These are phyloP conservation scores for Talaromyces verruculosus DNA, from an alignment of 2,329 filamentous ascomycete genomes.

Conservation along the genomic window DNA sequence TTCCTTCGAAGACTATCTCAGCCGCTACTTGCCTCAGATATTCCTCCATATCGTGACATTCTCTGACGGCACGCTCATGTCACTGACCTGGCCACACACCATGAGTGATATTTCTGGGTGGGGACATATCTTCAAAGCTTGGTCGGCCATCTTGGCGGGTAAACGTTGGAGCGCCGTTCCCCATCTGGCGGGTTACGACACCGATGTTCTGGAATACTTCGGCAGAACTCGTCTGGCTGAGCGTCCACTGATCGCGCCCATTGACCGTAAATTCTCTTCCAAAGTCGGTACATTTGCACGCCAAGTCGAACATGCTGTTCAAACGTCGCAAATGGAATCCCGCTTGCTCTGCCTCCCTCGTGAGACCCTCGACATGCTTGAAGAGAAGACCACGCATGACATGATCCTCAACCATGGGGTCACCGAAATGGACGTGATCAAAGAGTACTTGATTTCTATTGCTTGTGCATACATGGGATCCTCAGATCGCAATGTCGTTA, in stretches of 20 bases:
- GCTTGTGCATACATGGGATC: neutral
- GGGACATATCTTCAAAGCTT: slow-evolving; percentile 1
- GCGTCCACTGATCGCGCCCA: neutral
- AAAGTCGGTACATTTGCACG: neutral
- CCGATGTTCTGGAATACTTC: neutral
- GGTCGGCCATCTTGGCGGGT: neutral
- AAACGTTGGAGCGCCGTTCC: neutral
- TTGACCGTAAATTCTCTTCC: neutral
- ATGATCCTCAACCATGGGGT: neutral
- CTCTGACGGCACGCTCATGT: slow-evolving; percentile 5
- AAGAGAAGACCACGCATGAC: neutral
- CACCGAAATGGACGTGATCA: slow-evolving; percentile 8
- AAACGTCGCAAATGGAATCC: neutral
- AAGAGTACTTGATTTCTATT: neutral
- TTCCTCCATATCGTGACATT: slow-evolving; percentile 11
- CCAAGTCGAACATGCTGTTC: neutral
- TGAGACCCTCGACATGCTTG: neutral
- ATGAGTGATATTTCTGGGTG: slow-evolving; percentile 3
- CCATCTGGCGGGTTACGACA: slow-evolving; percentile 1
- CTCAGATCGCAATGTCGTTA: neutral
- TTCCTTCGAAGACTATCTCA: neutral
- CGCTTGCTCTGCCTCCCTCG: slow-evolving; percentile 4
- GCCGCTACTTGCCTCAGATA: neutral
- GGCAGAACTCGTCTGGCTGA: neutral
- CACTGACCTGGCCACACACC: neutral